Evolutionary conservation across 2,329 filamentous ascomycete genomes (phyloP), one percentile per base, ranked within the genome.

Genomic region (Cryphonectria radicalis): DNA sequence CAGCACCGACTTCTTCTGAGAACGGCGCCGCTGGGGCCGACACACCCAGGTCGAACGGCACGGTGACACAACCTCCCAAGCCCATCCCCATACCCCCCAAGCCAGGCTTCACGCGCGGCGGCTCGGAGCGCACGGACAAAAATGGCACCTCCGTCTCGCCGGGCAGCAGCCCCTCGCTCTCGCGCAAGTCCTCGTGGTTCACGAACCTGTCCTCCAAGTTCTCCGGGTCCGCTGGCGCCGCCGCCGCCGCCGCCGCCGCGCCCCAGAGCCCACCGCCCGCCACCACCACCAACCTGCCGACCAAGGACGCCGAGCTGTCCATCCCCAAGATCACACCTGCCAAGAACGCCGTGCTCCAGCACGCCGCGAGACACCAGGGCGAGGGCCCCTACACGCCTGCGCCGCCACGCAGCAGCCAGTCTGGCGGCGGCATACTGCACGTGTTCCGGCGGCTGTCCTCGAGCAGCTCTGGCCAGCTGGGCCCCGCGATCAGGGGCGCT

Each of bases 201-300:
- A 93, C 93, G 70, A 97, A 90, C 78, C 90, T 98, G 75, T 97
- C 94, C 74, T 95, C 93, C 75, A 98, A 97, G 79, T 97, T 98
- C 83, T 94, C 93, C 3, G 90, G 89, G 40, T 76, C 72, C 67
- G 75, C 72, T 50, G 59, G 62, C 22, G 37, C 37, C 32, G 32
- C 2, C 8, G 6, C 32, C 22, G 37, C 37, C 32, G 32, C 2
- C 8, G 6, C 32, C n/a, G 74, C 71, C 11, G 25, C 5, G 8
- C 63, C 42, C 7, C 76, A 80, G 67, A 80, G 76, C 66, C 81
- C 73, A 50, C 80, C 76, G 63, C 55, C 71, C 37, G 22, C 42
- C 19, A 80, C 78, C 73, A 78, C 79, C 6, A 80, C 77, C 66
- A 79, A 74, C 66, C 76, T 78, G 11, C 77, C 78, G 32, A 79